Evolutionary conservation across 1,284 basidiomycete species (phyloP), one percentile per base, ranked within the genome.

Genomic region (Hymenochaete sp.): DNA sequence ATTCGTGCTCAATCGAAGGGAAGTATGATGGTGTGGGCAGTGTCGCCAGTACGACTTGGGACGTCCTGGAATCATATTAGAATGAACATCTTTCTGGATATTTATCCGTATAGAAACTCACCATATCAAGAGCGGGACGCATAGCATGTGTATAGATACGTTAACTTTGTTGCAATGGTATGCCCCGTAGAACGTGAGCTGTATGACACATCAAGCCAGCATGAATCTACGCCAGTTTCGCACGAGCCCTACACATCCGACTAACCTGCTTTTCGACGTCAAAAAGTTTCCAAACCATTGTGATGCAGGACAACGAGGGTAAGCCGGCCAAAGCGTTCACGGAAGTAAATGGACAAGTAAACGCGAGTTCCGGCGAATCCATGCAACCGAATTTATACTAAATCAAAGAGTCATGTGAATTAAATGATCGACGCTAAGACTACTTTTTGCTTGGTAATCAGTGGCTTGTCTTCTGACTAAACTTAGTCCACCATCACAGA

Each of bases 131-230:
- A 84, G 59, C 2, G 90, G 90, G 24, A 95, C 89, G 55, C 79
- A 91, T 52, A 84, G 57, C 54, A 90, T 72, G 60, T 95, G 90
- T 52, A 93, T 86, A 45, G 72, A 59, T 51, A 93, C 66, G 61
- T 95, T 95, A 49, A 79, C 65, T 27, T 73, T 75, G 61, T 93
- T 82, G 19, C 77, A 72, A 63, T 93, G 90, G 64, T 93, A 93
- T 42, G 88, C 82, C 18, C 86, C 86, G 62, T 93, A 93, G 71
- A 92, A 92, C 24, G 81, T 71, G 57, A 93, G 71, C 87, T 93
- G 49, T 16, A 22, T 10, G n/a, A 32, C 8, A 16, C 19, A 19
- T 36, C 22, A 11, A 35, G 11, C 27, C 44, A 49, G 13, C 21
- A 26, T 37, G n/a, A 33, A 44, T 13, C 18, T 21, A 18, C 24